A percentile compares a stretch with the other conserved stretches of the same genome.
Conservation (phyloP, 371 early-diverging fungal species). For the Zopfochytrium polystomum region DNA sequence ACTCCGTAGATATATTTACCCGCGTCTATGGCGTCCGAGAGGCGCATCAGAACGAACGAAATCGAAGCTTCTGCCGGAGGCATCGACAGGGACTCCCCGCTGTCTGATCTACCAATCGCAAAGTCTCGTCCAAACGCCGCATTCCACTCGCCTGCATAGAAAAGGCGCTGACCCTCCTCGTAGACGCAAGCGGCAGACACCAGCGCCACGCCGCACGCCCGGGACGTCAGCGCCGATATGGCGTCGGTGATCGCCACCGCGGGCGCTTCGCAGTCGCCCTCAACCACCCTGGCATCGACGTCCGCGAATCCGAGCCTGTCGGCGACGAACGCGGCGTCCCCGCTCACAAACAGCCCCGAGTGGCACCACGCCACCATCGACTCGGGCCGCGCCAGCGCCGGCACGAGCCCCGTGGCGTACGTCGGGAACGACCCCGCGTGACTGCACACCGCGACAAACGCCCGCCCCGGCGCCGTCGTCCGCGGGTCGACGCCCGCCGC, state of each 20-base stretch:
- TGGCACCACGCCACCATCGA: too few relatives aligned
- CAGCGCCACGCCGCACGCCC: background rate
- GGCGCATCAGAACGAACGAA: conserved; percentile 1
- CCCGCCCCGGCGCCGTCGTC: background rate
- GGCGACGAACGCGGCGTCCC: background rate
- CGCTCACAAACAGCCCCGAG: background rate
- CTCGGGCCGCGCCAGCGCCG: background rate
- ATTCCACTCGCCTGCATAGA: background rate
- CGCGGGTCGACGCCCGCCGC: background rate
- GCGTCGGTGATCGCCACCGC: background rate
- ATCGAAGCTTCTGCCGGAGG: background rate
- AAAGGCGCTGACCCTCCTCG: background rate
- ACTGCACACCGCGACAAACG: background rate
- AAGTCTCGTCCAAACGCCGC: too few relatives aligned
- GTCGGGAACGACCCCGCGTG: background rate
- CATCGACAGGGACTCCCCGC: too few relatives aligned
- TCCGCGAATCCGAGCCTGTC: conserved; percentile 4
- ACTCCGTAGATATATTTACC: background rate
- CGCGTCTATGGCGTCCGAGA: background rate
- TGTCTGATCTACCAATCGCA: too few relatives aligned
- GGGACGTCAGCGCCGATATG: background rate
- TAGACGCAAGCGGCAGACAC: background rate
- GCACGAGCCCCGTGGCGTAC: conserved; percentile 4
- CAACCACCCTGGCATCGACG: too few relatives aligned
- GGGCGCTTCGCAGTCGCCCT: background rate